Conservation (phyloP, 768 basidiomycete genomes). For the Calvatia gigantea region DNA sequence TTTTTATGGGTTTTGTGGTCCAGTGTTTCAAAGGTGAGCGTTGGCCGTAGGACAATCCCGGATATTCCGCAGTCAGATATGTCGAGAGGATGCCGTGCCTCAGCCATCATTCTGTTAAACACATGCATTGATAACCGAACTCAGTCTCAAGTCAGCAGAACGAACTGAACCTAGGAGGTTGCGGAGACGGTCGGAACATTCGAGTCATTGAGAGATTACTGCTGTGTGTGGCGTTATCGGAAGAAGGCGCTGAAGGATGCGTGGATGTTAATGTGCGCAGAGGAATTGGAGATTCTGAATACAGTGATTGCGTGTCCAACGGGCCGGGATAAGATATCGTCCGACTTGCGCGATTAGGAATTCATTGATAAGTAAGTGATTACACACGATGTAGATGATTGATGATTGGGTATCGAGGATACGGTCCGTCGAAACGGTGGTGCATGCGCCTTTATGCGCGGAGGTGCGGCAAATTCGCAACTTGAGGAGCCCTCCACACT, state of each 20-base stretch:
- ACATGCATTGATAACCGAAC: background rate
- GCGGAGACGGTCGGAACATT: background rate
- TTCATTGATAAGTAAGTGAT: too few relatives aligned
- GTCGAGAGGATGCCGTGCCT: too few relatives aligned
- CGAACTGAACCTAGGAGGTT: background rate
- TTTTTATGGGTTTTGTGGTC: too few relatives aligned
- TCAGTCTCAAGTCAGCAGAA: background rate
- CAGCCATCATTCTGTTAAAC: background rate
- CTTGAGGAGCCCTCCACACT: background rate
- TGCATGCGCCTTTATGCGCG: background rate
- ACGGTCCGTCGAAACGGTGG: background rate
- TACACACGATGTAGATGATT: too few relatives aligned
- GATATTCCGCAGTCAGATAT: too few relatives aligned
- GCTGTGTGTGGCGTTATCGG: background rate
- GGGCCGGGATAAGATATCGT: background rate
- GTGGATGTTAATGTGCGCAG: too few relatives aligned
- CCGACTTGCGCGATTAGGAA: background rate
- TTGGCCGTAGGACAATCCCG: too few relatives aligned
- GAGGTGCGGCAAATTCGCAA: conserved; percentile 1
- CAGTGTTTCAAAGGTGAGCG: too few relatives aligned
- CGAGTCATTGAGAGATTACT: background rate
- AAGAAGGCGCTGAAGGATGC: too few relatives aligned
- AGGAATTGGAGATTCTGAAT: too few relatives aligned
- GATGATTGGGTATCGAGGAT: background rate
- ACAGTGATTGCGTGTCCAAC: background rate